Conservation (phyloP, 192 early-diverging fungal species). For the Podila minutissima region DNA sequence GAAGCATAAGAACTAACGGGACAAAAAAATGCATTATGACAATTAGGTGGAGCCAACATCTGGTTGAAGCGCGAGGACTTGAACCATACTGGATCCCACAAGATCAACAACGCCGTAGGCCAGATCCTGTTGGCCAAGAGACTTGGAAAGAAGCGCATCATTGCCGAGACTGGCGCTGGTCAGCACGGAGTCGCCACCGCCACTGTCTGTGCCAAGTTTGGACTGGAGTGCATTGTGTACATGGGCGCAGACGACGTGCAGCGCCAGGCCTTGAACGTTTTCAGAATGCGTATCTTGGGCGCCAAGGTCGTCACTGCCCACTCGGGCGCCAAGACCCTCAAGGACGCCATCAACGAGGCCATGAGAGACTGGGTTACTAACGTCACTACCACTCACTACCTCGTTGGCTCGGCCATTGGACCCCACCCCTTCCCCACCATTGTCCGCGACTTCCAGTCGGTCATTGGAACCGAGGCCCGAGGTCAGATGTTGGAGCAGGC, state of each 20-base stretch:
- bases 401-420: constrained; percentile 97
- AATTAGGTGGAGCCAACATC: constrained; percentile 87
- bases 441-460: constrained; percentile 98
- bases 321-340: constrained; percentile 81
- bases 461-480: constrained; percentile 92
- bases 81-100: constrained; percentile 99
- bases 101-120: constrained; percentile 98
- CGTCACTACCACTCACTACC: constrained; percentile 91
- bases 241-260: constrained; percentile 98
- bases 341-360: constrained; percentile 99
- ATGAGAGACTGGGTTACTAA: constrained; percentile 99
- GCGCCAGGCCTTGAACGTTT: constrained; percentile 95
- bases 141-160: constrained; percentile 95
- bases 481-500: constrained; percentile 84
- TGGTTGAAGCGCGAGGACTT: constrained; percentile 99
- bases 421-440: constrained; percentile 97
- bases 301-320: constrained; percentile 89
- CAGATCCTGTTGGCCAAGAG: constrained; percentile 94
- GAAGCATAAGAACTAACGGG: too few species aligned
- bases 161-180: constrained; percentile 98
- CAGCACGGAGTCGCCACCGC: constrained; percentile 99
- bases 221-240: constrained; percentile 95
- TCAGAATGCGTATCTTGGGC: constrained; percentile 94
- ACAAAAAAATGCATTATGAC: constrained; percentile 1
- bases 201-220: constrained; percentile 98